Percentiles rank a stretch among this genome's conserved stretches.
Conservation (phyloP, 192 early-diverging fungal species). For the Rhizophagus sp. region DNA sequence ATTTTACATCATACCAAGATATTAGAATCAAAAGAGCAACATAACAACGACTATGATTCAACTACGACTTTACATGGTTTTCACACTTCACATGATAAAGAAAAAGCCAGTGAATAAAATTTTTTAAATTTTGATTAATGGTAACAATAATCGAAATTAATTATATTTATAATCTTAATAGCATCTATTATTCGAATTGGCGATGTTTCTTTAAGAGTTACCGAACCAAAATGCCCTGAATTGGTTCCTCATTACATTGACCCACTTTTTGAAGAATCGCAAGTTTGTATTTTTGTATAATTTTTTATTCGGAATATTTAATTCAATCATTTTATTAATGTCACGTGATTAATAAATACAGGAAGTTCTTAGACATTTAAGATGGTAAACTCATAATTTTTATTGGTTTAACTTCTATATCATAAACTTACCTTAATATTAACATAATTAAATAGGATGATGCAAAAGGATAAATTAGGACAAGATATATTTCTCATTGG, state of each 20-base stretch:
- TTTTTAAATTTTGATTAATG: neutral
- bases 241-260: constrained; percentile 51
- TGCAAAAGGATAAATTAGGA: constrained; percentile 77
- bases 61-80: neutral
- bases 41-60: neutral
- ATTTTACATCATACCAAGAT: neutral
- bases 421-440: neutral
- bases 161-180: constrained; percentile 28
- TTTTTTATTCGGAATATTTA: neutral
- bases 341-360: neutral
- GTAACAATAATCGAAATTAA: neutral
- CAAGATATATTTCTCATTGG: constrained; percentile 86
- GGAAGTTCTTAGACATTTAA: constrained; percentile 44
- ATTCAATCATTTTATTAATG: neutral
- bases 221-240: constrained; percentile 47
- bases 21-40: neutral
- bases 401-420: neutral
- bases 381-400: constrained; percentile 34
- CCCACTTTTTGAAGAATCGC: constrained; percentile 58
- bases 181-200: constrained; percentile 53
- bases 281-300: constrained; percentile 36
- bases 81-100: neutral
- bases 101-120: neutral
- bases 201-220: constrained; percentile 54
- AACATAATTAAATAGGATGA: constrained; percentile 56